Conservation (phyloP, 768 basidiomycete species). For the Leccinellum luteum region DNA sequence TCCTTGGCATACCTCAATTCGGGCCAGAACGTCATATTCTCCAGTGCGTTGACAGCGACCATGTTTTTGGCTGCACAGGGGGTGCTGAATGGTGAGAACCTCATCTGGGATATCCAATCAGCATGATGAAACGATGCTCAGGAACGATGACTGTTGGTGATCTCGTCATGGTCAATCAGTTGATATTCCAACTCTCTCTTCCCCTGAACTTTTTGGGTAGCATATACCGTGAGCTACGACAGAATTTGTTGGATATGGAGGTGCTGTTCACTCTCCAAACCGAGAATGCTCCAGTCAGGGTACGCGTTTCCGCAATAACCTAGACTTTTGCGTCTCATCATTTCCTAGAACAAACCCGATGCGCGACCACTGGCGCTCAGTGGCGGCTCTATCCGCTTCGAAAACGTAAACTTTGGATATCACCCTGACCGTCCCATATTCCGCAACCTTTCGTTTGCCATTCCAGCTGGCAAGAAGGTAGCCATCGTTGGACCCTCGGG, state of each 20-base stretch:
- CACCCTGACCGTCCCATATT: constrained; percentile 93
- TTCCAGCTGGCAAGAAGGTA: constrained; percentile 95
- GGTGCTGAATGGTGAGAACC: constrained; percentile 70
- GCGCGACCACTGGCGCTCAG: constrained; percentile 66
- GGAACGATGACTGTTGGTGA: constrained; percentile 99
- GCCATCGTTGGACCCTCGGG: constrained; percentile 97
- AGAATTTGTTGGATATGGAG: constrained; percentile 97
- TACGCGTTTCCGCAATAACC: constrained; percentile 21
- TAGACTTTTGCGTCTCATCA: neutral
- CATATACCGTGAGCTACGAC: constrained; percentile 95
- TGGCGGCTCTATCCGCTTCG: constrained; percentile 89
- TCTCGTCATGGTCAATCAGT: constrained; percentile 98
- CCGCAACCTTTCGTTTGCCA: constrained; percentile 78
- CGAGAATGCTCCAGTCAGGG: constrained; percentile 70
- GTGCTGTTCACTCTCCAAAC: constrained; percentile 86
- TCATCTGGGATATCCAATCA: neutral
- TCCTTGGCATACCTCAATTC: constrained; percentile 92
- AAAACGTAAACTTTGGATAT: constrained; percentile 90
- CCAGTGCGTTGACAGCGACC: constrained; percentile 85
- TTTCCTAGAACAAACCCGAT: constrained; percentile 57
- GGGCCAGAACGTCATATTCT: constrained; percentile 96
- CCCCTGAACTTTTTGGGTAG: constrained; percentile 97
- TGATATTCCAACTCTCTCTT: constrained; percentile 94
- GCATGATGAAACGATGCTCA: constrained; percentile 29
- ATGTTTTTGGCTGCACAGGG: constrained; percentile 98